Evolutionary conservation across 2,329 filamentous ascomycete species (phyloP).

Genomic region (Exserohilum turcica): DNA sequence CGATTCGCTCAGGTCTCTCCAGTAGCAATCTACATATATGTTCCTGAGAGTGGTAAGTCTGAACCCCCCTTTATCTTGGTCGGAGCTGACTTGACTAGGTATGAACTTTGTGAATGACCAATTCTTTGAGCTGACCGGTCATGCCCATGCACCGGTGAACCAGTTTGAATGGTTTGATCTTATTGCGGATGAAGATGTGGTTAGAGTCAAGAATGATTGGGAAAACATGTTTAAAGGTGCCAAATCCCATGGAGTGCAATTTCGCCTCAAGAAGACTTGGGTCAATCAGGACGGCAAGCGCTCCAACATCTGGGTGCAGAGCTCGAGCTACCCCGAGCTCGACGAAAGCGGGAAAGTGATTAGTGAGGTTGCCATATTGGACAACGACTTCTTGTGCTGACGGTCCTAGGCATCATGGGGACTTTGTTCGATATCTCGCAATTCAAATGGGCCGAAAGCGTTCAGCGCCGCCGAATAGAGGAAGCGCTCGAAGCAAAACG

Average conservation of each 20-base stretch:
- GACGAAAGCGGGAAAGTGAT: conserved; percentile 31
- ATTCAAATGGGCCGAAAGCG: conserved; percentile 46
- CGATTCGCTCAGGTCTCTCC: conserved; percentile 35
- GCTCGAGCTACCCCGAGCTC: conserved; percentile 31
- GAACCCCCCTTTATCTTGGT: neutral
- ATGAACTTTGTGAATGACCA: conserved; percentile 40
- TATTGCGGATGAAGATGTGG: conserved; percentile 29
- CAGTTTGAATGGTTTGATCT: conserved; percentile 26
- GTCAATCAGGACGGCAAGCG: conserved; percentile 30
- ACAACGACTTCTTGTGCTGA: neutral
- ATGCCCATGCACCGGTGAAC: conserved; percentile 17
- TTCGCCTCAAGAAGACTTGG: conserved; percentile 37
- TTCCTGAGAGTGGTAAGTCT: conserved; percentile 24
- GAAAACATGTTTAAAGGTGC: conserved; percentile 19
- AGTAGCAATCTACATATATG: conserved; percentile 34
- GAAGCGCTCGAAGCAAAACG: conserved; percentile 47
- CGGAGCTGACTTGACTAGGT: conserved; percentile 13
- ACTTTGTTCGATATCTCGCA: conserved; percentile 46
- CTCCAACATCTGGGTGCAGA: conserved; percentile 35
- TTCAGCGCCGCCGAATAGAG: conserved; percentile 40
- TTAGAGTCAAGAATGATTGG: conserved; percentile 24
- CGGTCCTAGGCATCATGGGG: conserved; percentile 35
- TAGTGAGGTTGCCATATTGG: conserved; percentile 10
- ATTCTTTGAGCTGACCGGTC: conserved; percentile 35
- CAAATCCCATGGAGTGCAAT: conserved; percentile 25